Conservation (phyloP, 176 grass and related monocot genomes). For the Carex littledalei region DNA sequence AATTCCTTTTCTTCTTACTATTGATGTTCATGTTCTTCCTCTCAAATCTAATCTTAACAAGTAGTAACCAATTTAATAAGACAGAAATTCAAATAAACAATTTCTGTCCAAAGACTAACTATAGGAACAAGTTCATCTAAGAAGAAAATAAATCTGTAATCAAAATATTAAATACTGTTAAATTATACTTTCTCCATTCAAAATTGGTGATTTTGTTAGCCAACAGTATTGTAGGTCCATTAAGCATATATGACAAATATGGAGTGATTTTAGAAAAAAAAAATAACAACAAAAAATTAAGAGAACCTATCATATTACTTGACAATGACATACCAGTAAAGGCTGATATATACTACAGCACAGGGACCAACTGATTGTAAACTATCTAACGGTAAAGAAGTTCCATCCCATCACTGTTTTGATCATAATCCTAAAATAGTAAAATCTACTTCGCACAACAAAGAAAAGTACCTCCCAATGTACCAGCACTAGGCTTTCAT, state of each 20-base stretch:
- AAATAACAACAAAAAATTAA: not conserved
- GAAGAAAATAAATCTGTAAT: not conserved
- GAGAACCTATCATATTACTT: not conserved
- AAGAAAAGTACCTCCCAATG: constrained; percentile 66
- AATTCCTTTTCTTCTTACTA: not conserved
- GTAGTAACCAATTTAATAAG: not conserved
- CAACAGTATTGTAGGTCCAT: not conserved
- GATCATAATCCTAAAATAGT: not conserved
- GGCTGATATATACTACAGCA: not conserved
- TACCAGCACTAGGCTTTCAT: constrained; percentile 56
- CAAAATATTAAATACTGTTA: not conserved
- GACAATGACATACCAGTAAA: not conserved
- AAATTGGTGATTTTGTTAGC: not conserved
- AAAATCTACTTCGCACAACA: not conserved
- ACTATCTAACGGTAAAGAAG: not conserved
- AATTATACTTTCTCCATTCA: not conserved
- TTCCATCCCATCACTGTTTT: not conserved
- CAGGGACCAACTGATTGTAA: not conserved
- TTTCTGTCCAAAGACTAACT: not conserved
- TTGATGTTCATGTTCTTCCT: not conserved
- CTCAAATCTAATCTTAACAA: not conserved
- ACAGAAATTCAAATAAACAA: not conserved
- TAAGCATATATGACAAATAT: not conserved
- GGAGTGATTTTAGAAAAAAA: not conserved
- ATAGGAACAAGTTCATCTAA: not conserved